Evolutionary conservation across 805 yeast species (phyloP).

Genomic region (Debaryomyces tyrocola): DNA sequence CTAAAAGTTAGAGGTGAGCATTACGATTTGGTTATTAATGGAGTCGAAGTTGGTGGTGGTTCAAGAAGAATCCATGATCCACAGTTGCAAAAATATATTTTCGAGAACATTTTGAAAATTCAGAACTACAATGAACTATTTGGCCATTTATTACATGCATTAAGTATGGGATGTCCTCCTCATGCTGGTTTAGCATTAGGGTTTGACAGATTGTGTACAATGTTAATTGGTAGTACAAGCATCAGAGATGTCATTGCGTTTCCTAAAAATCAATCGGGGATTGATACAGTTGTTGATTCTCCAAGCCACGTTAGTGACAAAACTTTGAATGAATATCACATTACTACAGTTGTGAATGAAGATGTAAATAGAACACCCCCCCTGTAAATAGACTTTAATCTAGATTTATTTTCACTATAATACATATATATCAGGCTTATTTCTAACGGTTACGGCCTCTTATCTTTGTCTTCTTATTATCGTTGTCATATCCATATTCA

Average conservation of each 20-base stretch:
- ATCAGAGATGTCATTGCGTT: conserved; percentile 94
- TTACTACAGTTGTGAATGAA: conserved; percentile 5
- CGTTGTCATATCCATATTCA: conserved; percentile 1
- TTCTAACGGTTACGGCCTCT: conserved; percentile 7
- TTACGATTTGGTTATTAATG: conserved; percentile 90
- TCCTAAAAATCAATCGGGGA: conserved; percentile 88
- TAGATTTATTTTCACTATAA: neutral
- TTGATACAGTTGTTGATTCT: conserved; percentile 83
- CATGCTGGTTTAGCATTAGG: conserved; percentile 98
- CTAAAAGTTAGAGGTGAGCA: conserved; percentile 80
- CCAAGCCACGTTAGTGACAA: conserved; percentile 64
- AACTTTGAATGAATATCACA: conserved; percentile 55
- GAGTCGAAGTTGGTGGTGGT: conserved; percentile 97
- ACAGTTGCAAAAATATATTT: conserved; percentile 68
- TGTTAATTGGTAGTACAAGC: conserved; percentile 73
- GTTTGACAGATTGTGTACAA: conserved; percentile 89
- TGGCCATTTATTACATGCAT: conserved; percentile 82
- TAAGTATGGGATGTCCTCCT: conserved; percentile 94
- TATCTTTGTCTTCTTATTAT: conserved; percentile 12
- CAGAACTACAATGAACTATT: conserved; percentile 60
- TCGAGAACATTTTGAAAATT: conserved; percentile 63
- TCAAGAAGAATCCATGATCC: conserved; percentile 93
- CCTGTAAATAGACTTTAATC: conserved; percentile 2
- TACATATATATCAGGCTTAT: neutral
- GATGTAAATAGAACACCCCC: conserved; percentile 6